A percentile compares a stretch with the other conserved stretches of the same genome.
These are phyloP conservation scores for Rhamnella rubrinervis DNA, from an alignment of 331 rosid genomes.

Conservation along the genomic window DNA sequence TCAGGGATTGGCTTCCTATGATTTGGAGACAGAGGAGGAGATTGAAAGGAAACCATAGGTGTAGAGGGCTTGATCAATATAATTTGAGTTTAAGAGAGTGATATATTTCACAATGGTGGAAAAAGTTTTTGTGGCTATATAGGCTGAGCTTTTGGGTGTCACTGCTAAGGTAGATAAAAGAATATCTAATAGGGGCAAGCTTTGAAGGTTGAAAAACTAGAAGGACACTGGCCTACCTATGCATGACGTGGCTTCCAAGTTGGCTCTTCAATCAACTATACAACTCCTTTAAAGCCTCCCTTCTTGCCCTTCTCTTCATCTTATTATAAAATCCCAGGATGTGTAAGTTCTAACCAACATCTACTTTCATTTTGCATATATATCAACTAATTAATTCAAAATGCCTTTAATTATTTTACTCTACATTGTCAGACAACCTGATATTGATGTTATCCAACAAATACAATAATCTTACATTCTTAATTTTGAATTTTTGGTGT, in stretches of 20 bases:
- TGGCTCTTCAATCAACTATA: slow-evolving; percentile 18
- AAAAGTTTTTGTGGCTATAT: slow-evolving; percentile 49
- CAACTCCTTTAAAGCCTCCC: background rate
- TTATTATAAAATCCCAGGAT: slow-evolving; percentile 29
- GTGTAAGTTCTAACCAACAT: slow-evolving; percentile 33
- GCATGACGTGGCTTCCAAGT: slow-evolving; percentile 54
- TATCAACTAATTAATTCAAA: too few species aligned
- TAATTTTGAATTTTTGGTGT: too few species aligned
- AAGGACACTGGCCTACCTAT: slow-evolving; percentile 37
- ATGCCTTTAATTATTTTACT: too few species aligned
- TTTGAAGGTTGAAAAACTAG: slow-evolving; percentile 24
- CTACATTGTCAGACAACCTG: slow-evolving; percentile 22
- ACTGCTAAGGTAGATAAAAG: slow-evolving; percentile 27
- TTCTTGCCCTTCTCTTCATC: background rate
- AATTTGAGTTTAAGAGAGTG: background rate
- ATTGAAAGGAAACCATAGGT: slow-evolving; percentile 58
- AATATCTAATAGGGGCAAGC: slow-evolving; percentile 23
- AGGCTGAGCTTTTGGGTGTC: slow-evolving; percentile 38
- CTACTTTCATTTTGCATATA: too few species aligned
- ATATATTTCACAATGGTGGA: slow-evolving; percentile 20
- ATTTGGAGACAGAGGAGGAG: slow-evolving; percentile 44
- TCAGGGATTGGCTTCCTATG: slow-evolving; percentile 45
- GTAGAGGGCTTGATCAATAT: background rate
- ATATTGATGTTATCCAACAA: slow-evolving; percentile 22
- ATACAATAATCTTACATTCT: too few species aligned